A percentile compares a stretch with the other conserved stretches of the same genome.
phyloP scores from a whole-genome alignment of 768 basidiomycete species.

The Pleurotus pulmonarius region DNA sequence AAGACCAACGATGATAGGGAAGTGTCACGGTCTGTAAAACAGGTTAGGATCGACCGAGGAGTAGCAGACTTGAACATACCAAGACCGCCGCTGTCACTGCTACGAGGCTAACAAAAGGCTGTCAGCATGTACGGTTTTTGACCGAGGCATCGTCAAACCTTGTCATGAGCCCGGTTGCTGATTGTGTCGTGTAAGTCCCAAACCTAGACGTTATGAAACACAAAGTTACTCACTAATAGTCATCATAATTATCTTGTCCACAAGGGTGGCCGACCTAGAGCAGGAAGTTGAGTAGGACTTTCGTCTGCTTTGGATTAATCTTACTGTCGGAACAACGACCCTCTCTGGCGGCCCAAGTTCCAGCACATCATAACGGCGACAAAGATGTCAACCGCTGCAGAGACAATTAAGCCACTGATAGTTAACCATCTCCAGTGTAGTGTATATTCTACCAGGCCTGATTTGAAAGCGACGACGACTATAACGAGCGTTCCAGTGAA shows the following conservation, averaged over 20 bases:
- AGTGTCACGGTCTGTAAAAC: not conserved
- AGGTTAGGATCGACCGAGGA: not conserved
- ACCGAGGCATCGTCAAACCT: not conserved
- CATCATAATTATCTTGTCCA: not conserved
- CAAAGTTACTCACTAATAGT: not conserved
- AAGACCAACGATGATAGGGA: not conserved
- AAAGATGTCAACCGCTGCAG: slow-evolving; percentile 25
- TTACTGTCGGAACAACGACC: slow-evolving; percentile 13
- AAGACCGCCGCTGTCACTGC: not conserved
- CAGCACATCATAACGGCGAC: slow-evolving; percentile 28
- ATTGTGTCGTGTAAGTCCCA: not conserved
- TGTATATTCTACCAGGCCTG: slow-evolving; percentile 12
- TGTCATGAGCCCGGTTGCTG: not conserved
- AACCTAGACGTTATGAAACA: not conserved
- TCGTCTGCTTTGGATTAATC: too few species aligned
- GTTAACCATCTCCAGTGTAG: slow-evolving; percentile 27
- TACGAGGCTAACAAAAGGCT: not conserved
- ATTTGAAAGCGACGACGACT: slow-evolving; percentile 17
- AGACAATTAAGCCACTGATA: slow-evolving; percentile 22
- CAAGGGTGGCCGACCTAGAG: not conserved
- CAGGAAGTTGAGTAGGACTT: not conserved
- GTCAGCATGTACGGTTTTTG: not conserved
- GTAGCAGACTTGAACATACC: not conserved
- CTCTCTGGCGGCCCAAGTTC: slow-evolving; percentile 20
- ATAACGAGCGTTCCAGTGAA: slow-evolving; percentile 25